phyloP scores from a whole-genome alignment of 768 basidiomycete genomes.

The Pisolithus microcarpus region DNA sequence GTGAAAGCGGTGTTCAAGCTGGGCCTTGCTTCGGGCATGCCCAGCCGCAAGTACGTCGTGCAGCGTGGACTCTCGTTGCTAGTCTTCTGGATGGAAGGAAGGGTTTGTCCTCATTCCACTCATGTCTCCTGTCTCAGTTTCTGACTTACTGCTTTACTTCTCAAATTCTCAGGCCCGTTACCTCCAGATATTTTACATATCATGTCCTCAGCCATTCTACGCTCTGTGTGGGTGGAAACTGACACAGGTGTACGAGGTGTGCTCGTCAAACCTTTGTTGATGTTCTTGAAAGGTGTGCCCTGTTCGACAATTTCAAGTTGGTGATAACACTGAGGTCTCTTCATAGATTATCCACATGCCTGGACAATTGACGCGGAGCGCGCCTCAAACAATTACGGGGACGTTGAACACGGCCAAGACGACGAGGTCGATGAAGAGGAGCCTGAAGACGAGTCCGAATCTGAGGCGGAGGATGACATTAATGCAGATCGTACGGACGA shows the following conservation, averaged over 20 bases:
- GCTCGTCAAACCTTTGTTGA: conserved; percentile 67
- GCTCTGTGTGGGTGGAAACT: conserved; percentile 65
- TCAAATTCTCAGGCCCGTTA: conserved; percentile 16
- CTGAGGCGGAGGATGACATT: conserved; percentile 14
- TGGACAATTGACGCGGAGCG: conserved; percentile 42
- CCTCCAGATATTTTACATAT: conserved; percentile 32
- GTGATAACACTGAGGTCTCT: not conserved
- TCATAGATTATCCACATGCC: conserved; percentile 52
- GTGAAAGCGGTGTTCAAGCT: conserved; percentile 19
- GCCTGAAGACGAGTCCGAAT: conserved; percentile 26
- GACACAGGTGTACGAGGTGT: conserved; percentile 58
- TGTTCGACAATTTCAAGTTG: not conserved
- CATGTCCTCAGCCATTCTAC: conserved; percentile 52
- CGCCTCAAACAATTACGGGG: conserved; percentile 7
- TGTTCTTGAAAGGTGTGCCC: conserved; percentile 61
- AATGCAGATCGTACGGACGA: conserved; percentile 30
- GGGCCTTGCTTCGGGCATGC: conserved; percentile 40
- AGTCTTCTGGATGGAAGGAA: conserved; percentile 37
- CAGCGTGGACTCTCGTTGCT: conserved; percentile 58
- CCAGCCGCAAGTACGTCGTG: conserved; percentile 68
- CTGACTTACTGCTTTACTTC: conserved; percentile 12
- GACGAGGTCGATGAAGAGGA: conserved; percentile 22
- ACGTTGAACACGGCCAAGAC: conserved; percentile 28
- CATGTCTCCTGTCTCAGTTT: conserved; percentile 5
- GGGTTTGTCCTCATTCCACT: conserved; percentile 29